Base-by-base conservation (phyloP, 805 yeast genomes). In the Debaryomyces hansenii region DNA sequence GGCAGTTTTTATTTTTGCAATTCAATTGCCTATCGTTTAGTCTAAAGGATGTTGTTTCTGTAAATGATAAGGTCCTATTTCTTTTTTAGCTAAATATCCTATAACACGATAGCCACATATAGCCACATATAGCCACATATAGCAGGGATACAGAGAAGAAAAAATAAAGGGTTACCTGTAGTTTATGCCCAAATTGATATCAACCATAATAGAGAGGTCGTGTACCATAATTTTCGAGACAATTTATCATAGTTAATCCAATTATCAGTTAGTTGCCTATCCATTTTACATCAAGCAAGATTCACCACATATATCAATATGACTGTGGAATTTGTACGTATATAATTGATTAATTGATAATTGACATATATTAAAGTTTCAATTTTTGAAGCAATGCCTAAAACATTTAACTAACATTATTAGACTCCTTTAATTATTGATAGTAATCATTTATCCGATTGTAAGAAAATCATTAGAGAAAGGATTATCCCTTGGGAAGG, bases 401-500 rank as follows among this genome's bases (percentile, higher is more conserved):
- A n/a, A 31, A 31, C 16, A 31, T 31, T 31, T 5, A 14, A 41
- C 37, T 31, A 41, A 41, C 37, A 14, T 38, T 34, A 45, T 42
- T 40, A 62, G 65, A 38, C 64, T 27, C 70, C 68, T 48, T 70
- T 76, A 51, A 51, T 63, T 44, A 67, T 87, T 56, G 91, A 88
- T 52, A 85, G 89, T 63, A 77, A 77, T 28, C 82, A 78, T 56
- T 73, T 88, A 59, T 75, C 77, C 47, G 91, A 85, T 56, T 77
- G 84, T 44, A 75, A 85, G 55, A 74, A 77, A 53, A 82, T 81
- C 50, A 83, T 90, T 52, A 76, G 94, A 57, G 84, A 87, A 49
- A 80, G 94, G 53, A 83, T 91, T 28, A 80, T 90, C 46, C 95
- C 96, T 28, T 91, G 97, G 97, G 95, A 88, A 59, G 95, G 95